These are phyloP conservation scores for Aspergillus neoniger DNA, from an alignment of 2,329 filamentous ascomycete species.

Conservation along the genomic window DNA sequence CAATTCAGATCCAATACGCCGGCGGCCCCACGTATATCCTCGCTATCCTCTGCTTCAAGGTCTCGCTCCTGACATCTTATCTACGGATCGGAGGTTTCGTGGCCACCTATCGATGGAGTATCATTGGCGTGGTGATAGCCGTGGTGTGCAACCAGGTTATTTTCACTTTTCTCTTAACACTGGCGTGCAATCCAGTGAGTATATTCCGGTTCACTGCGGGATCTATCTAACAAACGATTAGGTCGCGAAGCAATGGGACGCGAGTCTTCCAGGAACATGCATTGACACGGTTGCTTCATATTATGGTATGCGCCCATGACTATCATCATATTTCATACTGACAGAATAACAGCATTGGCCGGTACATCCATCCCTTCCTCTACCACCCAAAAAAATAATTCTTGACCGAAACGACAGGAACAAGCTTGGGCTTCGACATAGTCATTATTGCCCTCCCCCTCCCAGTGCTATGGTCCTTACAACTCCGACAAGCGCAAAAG, in stretches of 20 bases:
- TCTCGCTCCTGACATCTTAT: conserved; percentile 51
- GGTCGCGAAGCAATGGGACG: neutral
- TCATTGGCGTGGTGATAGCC: conserved; percentile 38
- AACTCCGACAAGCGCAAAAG: conserved; percentile 22
- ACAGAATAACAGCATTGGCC: conserved; percentile 9
- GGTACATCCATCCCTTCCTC: neutral
- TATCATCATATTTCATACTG: neutral
- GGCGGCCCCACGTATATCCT: conserved; percentile 32
- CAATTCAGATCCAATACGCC: conserved; percentile 29
- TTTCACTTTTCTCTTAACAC: conserved; percentile 30
- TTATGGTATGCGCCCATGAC: conserved; percentile 29
- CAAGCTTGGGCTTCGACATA: conserved; percentile 26
- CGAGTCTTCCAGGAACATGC: conserved; percentile 42
- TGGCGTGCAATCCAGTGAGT: conserved; percentile 32
- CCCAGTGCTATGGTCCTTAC: conserved; percentile 26
- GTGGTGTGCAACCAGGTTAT: conserved; percentile 44
- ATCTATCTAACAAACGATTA: neutral
- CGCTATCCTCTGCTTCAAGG: conserved; percentile 49
- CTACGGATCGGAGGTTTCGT: conserved; percentile 48
- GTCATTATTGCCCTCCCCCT: conserved; percentile 29
- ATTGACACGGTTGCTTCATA: conserved; percentile 48
- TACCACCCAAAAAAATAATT: neutral
- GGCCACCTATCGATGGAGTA: conserved; percentile 35
- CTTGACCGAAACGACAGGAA: conserved; percentile 15
- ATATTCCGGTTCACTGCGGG: neutral